Percentiles rank a stretch among this genome's conserved stretches.
These are phyloP conservation scores for Trichoderma citrinoviride DNA, from an alignment of 2,329 filamentous ascomycete species.

Conservation along the genomic window DNA sequence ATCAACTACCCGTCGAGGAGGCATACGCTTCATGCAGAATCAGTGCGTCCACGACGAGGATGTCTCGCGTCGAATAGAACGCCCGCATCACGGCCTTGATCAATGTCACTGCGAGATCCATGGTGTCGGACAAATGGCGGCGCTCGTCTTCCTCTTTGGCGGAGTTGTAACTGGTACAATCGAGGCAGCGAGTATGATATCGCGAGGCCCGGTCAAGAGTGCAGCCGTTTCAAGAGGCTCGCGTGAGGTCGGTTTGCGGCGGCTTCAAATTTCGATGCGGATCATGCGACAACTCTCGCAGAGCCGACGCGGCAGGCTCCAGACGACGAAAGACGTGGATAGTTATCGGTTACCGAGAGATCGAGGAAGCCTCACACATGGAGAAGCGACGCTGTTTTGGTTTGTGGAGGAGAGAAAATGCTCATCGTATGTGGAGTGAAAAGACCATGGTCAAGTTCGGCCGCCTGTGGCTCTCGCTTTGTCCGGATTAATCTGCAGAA, in stretches of 20 bases:
- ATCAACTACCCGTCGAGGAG: background rate
- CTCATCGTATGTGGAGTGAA: background rate
- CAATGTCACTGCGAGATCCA: conserved; percentile 67
- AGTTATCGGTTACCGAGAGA: background rate
- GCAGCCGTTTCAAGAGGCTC: background rate
- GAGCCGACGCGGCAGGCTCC: background rate
- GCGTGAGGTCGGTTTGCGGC: background rate
- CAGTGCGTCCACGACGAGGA: conserved; percentile 81
- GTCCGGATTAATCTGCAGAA: background rate
- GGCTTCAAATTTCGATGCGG: background rate
- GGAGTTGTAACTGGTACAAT: background rate
- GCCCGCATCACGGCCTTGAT: conserved; percentile 82
- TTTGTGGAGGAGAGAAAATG: background rate
- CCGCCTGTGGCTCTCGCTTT: background rate
- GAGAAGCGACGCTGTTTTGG: background rate
- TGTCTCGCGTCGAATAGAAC: conserved; percentile 82
- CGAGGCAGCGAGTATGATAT: background rate
- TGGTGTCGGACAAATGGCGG: conserved; percentile 26
- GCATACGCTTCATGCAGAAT: conserved; percentile 76
- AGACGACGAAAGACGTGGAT: background rate
- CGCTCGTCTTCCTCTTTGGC: background rate
- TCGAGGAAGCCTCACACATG: background rate
- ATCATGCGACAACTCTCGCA: background rate
- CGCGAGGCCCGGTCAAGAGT: background rate
- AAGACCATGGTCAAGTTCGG: conserved; percentile 1